A percentile compares a stretch with the other conserved stretches of the same genome.
These are phyloP conservation scores for Collybiopsis confluens DNA, from an alignment of 768 basidiomycete species.

Conservation along the genomic window DNA sequence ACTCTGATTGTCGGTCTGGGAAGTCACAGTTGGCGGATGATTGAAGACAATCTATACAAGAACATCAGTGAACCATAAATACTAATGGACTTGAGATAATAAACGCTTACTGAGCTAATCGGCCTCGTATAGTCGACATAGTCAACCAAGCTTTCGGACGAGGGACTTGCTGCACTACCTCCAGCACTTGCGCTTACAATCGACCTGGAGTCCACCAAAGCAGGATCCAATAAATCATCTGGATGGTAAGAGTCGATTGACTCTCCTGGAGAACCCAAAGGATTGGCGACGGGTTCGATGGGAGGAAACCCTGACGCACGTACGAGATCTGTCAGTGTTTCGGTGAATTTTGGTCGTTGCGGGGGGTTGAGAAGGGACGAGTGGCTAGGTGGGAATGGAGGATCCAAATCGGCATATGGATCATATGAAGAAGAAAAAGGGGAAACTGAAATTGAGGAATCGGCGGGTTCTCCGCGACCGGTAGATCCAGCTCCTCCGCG, in stretches of 20 bases:
- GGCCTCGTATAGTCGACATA: slow-evolving; percentile 7
- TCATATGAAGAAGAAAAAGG: too few relatives aligned
- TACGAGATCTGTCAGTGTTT: slow-evolving; percentile 4
- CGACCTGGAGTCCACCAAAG: background rate
- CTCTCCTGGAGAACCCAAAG: background rate
- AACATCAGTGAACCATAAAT: background rate
- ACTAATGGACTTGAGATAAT: background rate
- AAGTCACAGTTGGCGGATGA: background rate
- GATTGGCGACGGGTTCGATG: background rate
- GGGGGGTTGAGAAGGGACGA: slow-evolving; percentile 6
- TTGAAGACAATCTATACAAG: background rate
- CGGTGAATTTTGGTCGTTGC: slow-evolving; percentile 1
- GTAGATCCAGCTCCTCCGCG: background rate
- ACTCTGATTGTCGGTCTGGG: background rate
- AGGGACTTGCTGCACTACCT: background rate
- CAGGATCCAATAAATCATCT: background rate
- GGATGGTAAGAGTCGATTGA: slow-evolving; percentile 6
- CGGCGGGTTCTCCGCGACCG: background rate
- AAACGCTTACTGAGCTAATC: slow-evolving; percentile 5
- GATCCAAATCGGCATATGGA: background rate
- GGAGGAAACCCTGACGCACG: background rate
- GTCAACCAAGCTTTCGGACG: slow-evolving; percentile 1
- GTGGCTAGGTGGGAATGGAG: background rate
- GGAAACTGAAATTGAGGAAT: background rate
- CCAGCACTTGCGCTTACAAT: background rate